Percentiles rank a stretch among this genome's conserved stretches.
Evolutionary conservation across 2,329 filamentous ascomycete genomes (phyloP).

Genomic region (Raffaelea deltoideospora): DNA sequence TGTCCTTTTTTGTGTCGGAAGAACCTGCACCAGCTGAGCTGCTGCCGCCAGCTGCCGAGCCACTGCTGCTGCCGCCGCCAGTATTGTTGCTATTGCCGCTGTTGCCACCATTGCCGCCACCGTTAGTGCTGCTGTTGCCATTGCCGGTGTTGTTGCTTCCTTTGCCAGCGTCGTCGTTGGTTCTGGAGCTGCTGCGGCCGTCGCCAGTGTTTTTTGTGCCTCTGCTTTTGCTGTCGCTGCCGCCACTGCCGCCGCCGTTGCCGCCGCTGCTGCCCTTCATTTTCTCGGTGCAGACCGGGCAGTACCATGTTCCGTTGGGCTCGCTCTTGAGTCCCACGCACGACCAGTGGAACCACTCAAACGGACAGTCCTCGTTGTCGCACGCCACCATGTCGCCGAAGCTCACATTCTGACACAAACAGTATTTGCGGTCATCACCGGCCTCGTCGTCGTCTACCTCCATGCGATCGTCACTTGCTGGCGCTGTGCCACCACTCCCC

Average conservation of each 20-base stretch:
- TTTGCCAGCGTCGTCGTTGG: not conserved
- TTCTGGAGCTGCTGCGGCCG: not conserved
- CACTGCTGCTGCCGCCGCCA: not conserved
- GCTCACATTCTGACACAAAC: constrained; percentile 67
- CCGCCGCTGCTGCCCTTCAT: constrained; percentile 20
- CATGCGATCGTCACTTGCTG: constrained; percentile 33
- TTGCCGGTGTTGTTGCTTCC: not conserved
- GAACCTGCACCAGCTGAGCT: no score
- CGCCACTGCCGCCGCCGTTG: constrained; percentile 16
- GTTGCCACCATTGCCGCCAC: not conserved
- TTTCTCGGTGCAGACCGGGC: constrained; percentile 43
- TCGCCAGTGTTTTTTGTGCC: not conserved
- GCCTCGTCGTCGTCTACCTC: constrained; percentile 53
- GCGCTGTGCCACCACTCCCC: constrained; percentile 5
- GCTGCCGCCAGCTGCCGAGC: not conserved
- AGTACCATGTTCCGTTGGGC: constrained; percentile 54
- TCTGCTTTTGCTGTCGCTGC: constrained; percentile 3
- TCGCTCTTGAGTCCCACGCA: constrained; percentile 55
- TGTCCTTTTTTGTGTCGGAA: no score
- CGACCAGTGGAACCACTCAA: constrained; percentile 80
- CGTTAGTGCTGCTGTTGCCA: not conserved
- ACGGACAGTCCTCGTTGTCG: constrained; percentile 67
- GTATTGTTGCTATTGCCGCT: not conserved
- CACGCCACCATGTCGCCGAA: constrained; percentile 84
- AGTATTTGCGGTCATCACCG: constrained; percentile 68